Evolutionary conservation across 352 stramenopile genomes (phyloP).

Genomic region (Pythium sp.): DNA sequence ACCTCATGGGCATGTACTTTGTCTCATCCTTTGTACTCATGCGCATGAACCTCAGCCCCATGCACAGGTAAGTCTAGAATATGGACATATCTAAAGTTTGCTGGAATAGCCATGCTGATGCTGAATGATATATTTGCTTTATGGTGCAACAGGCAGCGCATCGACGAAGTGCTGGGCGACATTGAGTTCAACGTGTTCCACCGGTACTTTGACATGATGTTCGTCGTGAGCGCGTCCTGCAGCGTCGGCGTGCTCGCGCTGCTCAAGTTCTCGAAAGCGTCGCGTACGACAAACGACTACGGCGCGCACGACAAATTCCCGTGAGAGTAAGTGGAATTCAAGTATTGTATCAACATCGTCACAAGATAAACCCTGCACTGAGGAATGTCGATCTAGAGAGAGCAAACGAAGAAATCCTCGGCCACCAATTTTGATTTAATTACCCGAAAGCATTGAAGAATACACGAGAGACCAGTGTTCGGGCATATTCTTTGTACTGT

Average conservation of each 20-base stretch:
- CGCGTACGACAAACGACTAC: constrained; percentile 72
- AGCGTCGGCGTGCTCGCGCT: constrained; percentile 57
- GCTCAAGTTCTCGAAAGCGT: constrained; percentile 80
- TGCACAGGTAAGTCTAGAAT: constrained; percentile 46
- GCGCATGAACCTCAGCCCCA: constrained; percentile 80
- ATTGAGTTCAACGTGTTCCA: constrained; percentile 86
- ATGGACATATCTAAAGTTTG: background rate
- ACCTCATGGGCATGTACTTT: constrained; percentile 89
- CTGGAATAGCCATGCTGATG: background rate
- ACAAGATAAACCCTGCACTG: background rate
- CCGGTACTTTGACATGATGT: constrained; percentile 84
- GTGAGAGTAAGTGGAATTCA: constrained; percentile 20
- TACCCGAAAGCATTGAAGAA: background rate
- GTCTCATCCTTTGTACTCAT: constrained; percentile 87
- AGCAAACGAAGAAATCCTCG: background rate
- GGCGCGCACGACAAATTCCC: constrained; percentile 76
- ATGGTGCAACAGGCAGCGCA: constrained; percentile 45
- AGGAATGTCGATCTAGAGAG: background rate
- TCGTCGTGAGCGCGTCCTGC: constrained; percentile 70
- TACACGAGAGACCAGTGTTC: background rate
- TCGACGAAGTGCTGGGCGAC: constrained; percentile 79
- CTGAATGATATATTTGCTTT: background rate
- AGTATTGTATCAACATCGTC: background rate
- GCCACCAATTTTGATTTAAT: background rate
- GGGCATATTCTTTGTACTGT: too few relatives aligned